Conservation (phyloP, 108 stramenopile species). For the Cylindrotheca closterium region DNA sequence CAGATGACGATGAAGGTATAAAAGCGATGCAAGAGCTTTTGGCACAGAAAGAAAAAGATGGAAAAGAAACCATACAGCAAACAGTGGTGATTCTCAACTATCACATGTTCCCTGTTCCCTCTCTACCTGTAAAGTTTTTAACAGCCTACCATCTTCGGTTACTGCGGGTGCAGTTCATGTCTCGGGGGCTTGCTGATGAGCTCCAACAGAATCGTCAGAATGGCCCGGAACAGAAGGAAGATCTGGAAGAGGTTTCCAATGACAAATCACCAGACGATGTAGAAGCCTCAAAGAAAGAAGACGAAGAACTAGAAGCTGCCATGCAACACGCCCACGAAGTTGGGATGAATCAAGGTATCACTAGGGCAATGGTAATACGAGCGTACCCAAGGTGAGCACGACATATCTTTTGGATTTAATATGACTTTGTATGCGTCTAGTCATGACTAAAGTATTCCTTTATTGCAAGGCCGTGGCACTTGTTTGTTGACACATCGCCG, state of each 20-base stretch:
- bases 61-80: conserved; percentile 41
- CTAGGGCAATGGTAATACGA: conserved; percentile 87
- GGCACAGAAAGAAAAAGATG: conserved; percentile 20
- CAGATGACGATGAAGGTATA: conserved; percentile 77
- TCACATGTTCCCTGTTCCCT: conserved; percentile 79
- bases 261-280: conserved; percentile 1
- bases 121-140: conserved; percentile 59
- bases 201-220: conserved; percentile 36
- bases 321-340: conserved; percentile 80
- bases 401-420: not conserved
- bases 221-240: not conserved
- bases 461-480: conserved; percentile 75
- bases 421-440: not conserved
- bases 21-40: conserved; percentile 69
- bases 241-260: not conserved
- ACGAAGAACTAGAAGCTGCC: conserved; percentile 61
- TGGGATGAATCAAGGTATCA: conserved; percentile 76
- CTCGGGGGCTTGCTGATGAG: conserved; percentile 47
- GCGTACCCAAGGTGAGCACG: conserved; percentile 79
- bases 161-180: conserved; percentile 84
- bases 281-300: conserved; percentile 11
- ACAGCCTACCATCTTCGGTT: conserved; percentile 84
- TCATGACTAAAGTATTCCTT: not conserved
- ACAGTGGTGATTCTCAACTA: conserved; percentile 85
- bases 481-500: conserved; percentile 87